Percentiles rank a stretch among this genome's conserved stretches.
Evolutionary conservation across 139 green algal species (phyloP).

Genomic region (Chlorella vulgaris): DNA sequence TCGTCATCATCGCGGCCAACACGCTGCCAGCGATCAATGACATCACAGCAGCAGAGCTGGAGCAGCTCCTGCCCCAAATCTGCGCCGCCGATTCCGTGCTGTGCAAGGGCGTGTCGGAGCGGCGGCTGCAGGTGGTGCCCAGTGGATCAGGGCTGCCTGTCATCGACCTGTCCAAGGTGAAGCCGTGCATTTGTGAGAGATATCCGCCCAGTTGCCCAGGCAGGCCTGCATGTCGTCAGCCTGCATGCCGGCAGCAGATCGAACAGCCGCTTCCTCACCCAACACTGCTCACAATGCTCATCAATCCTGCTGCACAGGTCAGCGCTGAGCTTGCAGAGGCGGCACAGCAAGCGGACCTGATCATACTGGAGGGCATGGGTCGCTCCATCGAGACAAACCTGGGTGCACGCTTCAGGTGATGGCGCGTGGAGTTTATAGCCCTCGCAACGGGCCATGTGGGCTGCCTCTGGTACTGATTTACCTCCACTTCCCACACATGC

Average conservation of each 20-base stretch:
- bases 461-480: too few species aligned
- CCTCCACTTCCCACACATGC: background rate
- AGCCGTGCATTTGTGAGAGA: too few species aligned
- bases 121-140: constrained; percentile 65
- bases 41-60: constrained; percentile 88
- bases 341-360: constrained; percentile 75
- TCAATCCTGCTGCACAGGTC: constrained; percentile 46
- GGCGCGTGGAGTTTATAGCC: constrained; percentile 34
- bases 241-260: too few species aligned
- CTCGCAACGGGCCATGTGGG: too few species aligned
- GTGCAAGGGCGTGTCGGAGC: constrained; percentile 19
- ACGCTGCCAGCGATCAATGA: constrained; percentile 87
- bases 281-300: too few species aligned
- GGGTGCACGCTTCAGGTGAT: constrained; percentile 64
- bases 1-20: constrained; percentile 89
- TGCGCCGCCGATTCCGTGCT: constrained; percentile 17
- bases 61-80: constrained; percentile 52
- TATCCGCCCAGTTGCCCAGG: too few species aligned
- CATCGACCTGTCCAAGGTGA: constrained; percentile 80
- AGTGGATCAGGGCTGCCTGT: constrained; percentile 84
- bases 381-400: constrained; percentile 93
- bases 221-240: too few species aligned
- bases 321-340: constrained; percentile 70
- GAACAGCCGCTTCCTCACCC: too few species aligned
- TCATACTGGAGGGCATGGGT: constrained; percentile 96